A percentile compares a stretch with the other conserved stretches of the same genome.
These are phyloP conservation scores for Hygrocybe coccinea DNA, from an alignment of 768 basidiomycete species.

Conservation along the genomic window DNA sequence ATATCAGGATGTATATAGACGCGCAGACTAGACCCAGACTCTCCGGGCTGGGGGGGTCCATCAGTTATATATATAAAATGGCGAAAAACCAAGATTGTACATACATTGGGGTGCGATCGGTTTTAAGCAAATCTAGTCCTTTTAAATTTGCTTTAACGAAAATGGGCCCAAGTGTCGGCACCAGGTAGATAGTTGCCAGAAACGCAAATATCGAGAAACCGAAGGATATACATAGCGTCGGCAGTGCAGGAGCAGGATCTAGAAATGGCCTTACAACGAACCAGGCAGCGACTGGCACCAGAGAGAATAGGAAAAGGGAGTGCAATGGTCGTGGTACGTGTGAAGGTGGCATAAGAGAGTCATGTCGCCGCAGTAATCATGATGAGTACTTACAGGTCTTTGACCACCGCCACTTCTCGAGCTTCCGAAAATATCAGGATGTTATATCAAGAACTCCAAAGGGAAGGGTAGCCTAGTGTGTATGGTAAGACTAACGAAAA, in stretches of 20 bases:
- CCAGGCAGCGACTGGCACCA: constrained; percentile 68
- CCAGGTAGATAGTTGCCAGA: constrained; percentile 63
- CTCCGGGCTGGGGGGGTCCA: constrained; percentile 71
- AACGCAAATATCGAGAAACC: constrained; percentile 86
- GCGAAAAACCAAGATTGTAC: constrained; percentile 23
- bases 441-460: constrained; percentile 45
- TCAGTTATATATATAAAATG: constrained; percentile 7
- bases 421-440: no score
- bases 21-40: constrained; percentile 88
- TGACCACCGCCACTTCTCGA: no score
- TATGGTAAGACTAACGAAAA: constrained; percentile 45
- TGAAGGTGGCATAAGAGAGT: constrained; percentile 10
- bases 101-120: constrained; percentile 65
- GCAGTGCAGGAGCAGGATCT: constrained; percentile 62
- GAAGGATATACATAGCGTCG: constrained; percentile 69
- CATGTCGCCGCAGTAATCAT: no score
- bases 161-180: constrained; percentile 77
- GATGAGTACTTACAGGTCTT: no score
- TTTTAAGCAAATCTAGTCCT: constrained; percentile 85
- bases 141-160: constrained; percentile 80
- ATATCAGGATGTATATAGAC: constrained; percentile 63
- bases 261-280: constrained; percentile 69
- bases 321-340: constrained; percentile 46
- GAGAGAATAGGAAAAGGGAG: constrained; percentile 46
- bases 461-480: constrained; percentile 60